Evolutionary conservation across 2,329 filamentous ascomycete genomes (phyloP).

Genomic region (Penicillium sp.): DNA sequence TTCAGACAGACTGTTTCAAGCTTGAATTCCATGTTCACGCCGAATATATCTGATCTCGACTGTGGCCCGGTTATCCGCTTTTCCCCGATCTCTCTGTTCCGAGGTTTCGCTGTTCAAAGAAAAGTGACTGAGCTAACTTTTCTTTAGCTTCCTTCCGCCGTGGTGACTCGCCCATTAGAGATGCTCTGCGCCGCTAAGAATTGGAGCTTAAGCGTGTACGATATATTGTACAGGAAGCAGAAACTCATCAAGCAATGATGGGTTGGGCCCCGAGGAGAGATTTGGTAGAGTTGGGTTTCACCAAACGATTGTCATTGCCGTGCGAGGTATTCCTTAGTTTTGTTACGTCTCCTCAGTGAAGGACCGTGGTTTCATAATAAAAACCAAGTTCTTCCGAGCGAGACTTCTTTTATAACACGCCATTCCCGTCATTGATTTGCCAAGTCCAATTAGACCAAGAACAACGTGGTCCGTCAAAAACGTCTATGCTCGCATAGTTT

Average conservation of each 20-base stretch:
- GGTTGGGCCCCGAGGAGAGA: conserved; percentile 9
- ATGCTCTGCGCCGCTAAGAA: conserved; percentile 40
- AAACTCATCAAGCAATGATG: conserved; percentile 13
- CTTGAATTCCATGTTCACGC: background rate
- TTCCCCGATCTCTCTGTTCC: conserved; percentile 2
- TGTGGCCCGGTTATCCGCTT: conserved; percentile 3
- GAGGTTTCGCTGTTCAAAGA: background rate
- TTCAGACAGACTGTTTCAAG: background rate
- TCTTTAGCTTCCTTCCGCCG: conserved; percentile 45
- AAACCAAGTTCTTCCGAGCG: conserved; percentile 1
- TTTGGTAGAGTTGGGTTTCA: conserved; percentile 13
- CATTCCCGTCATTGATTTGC: background rate
- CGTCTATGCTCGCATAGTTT: background rate
- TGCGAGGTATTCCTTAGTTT: conserved; percentile 6
- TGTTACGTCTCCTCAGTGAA: background rate
- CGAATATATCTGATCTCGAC: background rate
- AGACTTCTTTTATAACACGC: background rate
- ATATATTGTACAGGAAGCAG: conserved; percentile 39
- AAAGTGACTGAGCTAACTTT: conserved; percentile 13
- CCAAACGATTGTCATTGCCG: background rate
- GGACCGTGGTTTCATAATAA: conserved; percentile 1
- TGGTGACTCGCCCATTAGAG: conserved; percentile 42
- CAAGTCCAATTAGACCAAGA: background rate
- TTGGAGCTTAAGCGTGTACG: conserved; percentile 32
- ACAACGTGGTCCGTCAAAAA: background rate